Percentiles rank a stretch among this genome's conserved stretches.
These are phyloP conservation scores for Skeletonema costatum DNA, from an alignment of 108 stramenopile species.

Conservation along the genomic window DNA sequence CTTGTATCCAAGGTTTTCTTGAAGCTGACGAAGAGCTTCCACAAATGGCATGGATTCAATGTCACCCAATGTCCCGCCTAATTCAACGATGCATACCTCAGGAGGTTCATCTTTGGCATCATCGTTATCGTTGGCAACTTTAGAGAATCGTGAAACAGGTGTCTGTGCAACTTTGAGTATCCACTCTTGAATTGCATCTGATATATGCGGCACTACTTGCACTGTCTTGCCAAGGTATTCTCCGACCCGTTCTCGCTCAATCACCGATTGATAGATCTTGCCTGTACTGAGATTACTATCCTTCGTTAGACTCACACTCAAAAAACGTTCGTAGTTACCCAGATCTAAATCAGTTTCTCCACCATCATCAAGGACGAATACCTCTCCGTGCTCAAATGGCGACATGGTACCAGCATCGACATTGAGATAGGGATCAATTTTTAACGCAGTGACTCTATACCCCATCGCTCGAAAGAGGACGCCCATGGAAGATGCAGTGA, in stretches of 20 bases:
- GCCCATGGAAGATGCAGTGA: conserved; percentile 97
- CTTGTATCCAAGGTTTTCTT: conserved; percentile 63
- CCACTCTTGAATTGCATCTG: conserved; percentile 93
- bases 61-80: conserved; percentile 89
- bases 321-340: conserved; percentile 98
- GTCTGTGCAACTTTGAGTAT: conserved; percentile 76
- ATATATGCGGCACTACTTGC: conserved; percentile 92
- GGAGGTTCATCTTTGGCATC: conserved; percentile 58
- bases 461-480: conserved; percentile 92
- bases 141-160: conserved; percentile 59
- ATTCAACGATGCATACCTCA: conserved; percentile 86
- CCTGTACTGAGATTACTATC: conserved; percentile 98
- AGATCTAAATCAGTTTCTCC: conserved; percentile 99
- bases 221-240: conserved; percentile 99
- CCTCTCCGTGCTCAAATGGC: conserved; percentile 96
- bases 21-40: conserved; percentile 59
- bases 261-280: conserved; percentile 95
- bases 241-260: conserved; percentile 93
- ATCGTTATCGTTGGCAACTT: neutral
- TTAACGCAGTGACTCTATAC: conserved; percentile 94
- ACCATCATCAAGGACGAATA: conserved; percentile 96
- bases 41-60: conserved; percentile 76
- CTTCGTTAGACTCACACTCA: conserved; percentile 83
- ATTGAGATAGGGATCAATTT: conserved; percentile 99
- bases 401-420: conserved; percentile 97